Conservation (phyloP, 176 grass and related monocot species). For the Hyparrhenia diplandra region DNA sequence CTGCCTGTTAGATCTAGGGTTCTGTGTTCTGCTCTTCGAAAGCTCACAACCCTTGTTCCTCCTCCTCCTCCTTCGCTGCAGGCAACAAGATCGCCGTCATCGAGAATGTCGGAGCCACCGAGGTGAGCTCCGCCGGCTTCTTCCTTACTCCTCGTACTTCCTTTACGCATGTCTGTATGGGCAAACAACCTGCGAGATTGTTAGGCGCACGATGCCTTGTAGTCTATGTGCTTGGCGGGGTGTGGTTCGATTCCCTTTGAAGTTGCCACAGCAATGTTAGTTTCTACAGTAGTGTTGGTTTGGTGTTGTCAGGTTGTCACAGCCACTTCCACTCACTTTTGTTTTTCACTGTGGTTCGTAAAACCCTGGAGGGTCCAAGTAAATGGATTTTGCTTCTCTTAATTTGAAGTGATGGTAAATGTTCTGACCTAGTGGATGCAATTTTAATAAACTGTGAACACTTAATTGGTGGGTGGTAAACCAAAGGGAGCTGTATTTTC, state of each 20-base stretch:
- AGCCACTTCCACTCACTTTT: neutral
- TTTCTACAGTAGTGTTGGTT: no score
- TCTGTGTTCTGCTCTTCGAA: neutral
- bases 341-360: neutral
- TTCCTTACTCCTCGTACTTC: neutral
- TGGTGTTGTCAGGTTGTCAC: neutral
- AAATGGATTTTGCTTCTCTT: neutral
- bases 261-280: neutral
- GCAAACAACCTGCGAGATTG: neutral
- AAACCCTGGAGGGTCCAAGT: neutral
- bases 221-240: neutral
- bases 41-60: neutral
- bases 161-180: neutral
- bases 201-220: neutral
- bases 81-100: slow-evolving; percentile 95
- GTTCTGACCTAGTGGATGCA: neutral
- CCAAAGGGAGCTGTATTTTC: neutral
- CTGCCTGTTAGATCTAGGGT: slow-evolving; percentile 27
- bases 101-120: slow-evolving; percentile 89
- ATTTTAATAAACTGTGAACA: neutral
- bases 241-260: neutral
- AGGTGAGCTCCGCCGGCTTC: slow-evolving; percentile 47
- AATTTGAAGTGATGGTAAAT: neutral
- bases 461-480: neutral
- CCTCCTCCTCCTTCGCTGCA: slow-evolving; percentile 16